phyloP scores from a whole-genome alignment of 805 yeast genomes.

The Metschnikowia arizonensis region DNA sequence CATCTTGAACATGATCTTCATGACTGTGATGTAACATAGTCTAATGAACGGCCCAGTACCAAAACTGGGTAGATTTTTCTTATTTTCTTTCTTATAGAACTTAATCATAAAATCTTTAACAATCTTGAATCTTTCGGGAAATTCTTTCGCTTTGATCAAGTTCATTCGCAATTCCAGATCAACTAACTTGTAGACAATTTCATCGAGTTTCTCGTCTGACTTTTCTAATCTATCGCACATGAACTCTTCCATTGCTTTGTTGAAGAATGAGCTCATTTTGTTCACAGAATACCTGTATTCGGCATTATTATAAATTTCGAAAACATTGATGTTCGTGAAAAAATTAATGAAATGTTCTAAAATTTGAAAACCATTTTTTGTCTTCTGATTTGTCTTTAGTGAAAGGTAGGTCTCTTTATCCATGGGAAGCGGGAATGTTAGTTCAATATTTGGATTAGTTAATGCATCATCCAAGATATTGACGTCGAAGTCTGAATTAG shows the following conservation, averaged over 20 bases:
- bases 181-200: slow-evolving; percentile 31
- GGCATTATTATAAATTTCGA: slow-evolving; percentile 29
- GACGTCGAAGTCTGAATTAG: slow-evolving; percentile 29
- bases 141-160: slow-evolving; percentile 32
- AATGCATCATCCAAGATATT: slow-evolving; percentile 36
- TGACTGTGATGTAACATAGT: slow-evolving; percentile 37
- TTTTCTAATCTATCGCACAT: slow-evolving; percentile 31
- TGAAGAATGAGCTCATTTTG: slow-evolving; percentile 28
- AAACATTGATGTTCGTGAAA: slow-evolving; percentile 25
- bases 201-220: slow-evolving; percentile 34
- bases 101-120: slow-evolving; percentile 38
- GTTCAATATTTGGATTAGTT: slow-evolving; percentile 27
- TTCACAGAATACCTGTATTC: slow-evolving; percentile 35
- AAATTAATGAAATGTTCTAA: slow-evolving; percentile 31
- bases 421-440: slow-evolving; percentile 38
- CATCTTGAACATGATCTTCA: slow-evolving; percentile 31
- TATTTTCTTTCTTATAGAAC: slow-evolving; percentile 34
- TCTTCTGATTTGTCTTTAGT: slow-evolving; percentile 28
- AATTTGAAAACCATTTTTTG: slow-evolving; percentile 22
- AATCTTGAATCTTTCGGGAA: slow-evolving; percentile 28
- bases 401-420: slow-evolving; percentile 30
- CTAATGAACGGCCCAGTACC: slow-evolving; percentile 25
- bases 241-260: slow-evolving; percentile 23
- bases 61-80: slow-evolving; percentile 35
- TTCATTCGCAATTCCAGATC: slow-evolving; percentile 37